phyloP scores from a whole-genome alignment of 768 basidiomycete genomes.

The Psilocybe azurescens region DNA sequence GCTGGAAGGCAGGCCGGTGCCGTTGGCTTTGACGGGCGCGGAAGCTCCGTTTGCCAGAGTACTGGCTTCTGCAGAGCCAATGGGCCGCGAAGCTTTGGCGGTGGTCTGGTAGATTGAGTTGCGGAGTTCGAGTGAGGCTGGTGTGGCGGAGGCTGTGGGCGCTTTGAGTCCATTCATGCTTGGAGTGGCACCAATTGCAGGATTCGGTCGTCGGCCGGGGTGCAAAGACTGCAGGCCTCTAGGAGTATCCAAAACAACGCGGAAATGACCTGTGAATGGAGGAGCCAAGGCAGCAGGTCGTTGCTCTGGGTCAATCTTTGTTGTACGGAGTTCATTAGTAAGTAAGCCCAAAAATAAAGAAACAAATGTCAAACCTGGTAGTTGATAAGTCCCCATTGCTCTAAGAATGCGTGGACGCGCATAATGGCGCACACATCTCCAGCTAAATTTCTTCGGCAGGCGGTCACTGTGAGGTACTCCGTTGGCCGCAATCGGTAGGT shows the following conservation, averaged over 20 bases:
- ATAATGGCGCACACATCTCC: constrained; percentile 99
- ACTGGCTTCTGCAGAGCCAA: constrained; percentile 72
- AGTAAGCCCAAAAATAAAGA: background rate
- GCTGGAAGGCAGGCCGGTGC: constrained; percentile 46
- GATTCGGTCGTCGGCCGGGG: constrained; percentile 67
- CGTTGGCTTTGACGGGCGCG: constrained; percentile 50
- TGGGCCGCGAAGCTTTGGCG: constrained; percentile 76
- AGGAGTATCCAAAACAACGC: constrained; percentile 95
- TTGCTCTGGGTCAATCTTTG: constrained; percentile 94
- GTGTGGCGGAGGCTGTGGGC: constrained; percentile 42
- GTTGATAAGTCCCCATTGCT: constrained; percentile 99
- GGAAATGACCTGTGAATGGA: constrained; percentile 98
- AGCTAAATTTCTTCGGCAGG: constrained; percentile 93
- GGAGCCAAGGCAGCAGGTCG: constrained; percentile 93
- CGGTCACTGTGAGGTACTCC: constrained; percentile 97
- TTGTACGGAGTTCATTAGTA: constrained; percentile 8
- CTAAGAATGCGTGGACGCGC: constrained; percentile 98
- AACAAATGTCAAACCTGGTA: constrained; percentile 76
- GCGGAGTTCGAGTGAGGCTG: constrained; percentile 87
- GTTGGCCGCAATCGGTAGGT: constrained; percentile 92
- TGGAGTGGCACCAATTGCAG: constrained; percentile 33
- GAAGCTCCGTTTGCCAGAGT: constrained; percentile 61
- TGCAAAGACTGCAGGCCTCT: constrained; percentile 95
- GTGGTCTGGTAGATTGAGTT: constrained; percentile 89
- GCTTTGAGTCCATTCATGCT: constrained; percentile 51